Conservation (phyloP, 116 monocot species). For the Trichopus zeylanicus region DNA sequence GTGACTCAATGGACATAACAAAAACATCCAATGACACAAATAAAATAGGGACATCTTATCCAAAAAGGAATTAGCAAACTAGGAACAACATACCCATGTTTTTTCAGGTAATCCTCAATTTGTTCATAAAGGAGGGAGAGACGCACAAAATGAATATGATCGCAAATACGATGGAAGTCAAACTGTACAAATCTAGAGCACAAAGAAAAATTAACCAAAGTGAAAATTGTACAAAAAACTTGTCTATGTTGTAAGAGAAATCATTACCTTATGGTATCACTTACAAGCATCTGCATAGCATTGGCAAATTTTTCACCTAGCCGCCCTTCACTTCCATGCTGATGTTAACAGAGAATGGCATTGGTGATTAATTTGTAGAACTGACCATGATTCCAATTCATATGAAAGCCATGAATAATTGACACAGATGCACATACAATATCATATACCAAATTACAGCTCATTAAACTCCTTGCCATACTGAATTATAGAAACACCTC, state of each 20-base stretch:
- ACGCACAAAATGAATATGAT: constrained; percentile 92
- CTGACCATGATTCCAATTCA: too few relatives aligned
- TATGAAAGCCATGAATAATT: too few relatives aligned
- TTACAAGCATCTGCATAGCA: constrained; percentile 60
- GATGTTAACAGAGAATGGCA: constrained; percentile 3
- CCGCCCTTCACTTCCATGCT: constrained; percentile 94
- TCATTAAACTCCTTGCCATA: too few relatives aligned
- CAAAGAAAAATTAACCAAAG: constrained; percentile 3
- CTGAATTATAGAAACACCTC: too few relatives aligned
- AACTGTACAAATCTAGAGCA: constrained; percentile 85
- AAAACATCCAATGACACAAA: too few relatives aligned
- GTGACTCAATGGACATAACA: too few relatives aligned
- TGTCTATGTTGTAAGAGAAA: neutral
- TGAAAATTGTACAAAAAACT: neutral
- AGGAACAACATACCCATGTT: constrained; percentile 40
- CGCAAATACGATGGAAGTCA: constrained; percentile 91
- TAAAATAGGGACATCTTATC: neutral
- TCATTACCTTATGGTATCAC: constrained; percentile 63
- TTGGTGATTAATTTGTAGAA: too few relatives aligned
- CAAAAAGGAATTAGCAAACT: neutral
- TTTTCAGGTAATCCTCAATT: constrained; percentile 62
- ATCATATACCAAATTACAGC: too few relatives aligned
- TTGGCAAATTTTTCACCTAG: constrained; percentile 65
- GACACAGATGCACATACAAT: too few relatives aligned
- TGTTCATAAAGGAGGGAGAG: constrained; percentile 85